Evolutionary conservation across 2,329 filamentous ascomycete genomes (phyloP), one percentile per base, ranked within the genome.

Genomic region (Stagonosporopsis vannaccii): DNA sequence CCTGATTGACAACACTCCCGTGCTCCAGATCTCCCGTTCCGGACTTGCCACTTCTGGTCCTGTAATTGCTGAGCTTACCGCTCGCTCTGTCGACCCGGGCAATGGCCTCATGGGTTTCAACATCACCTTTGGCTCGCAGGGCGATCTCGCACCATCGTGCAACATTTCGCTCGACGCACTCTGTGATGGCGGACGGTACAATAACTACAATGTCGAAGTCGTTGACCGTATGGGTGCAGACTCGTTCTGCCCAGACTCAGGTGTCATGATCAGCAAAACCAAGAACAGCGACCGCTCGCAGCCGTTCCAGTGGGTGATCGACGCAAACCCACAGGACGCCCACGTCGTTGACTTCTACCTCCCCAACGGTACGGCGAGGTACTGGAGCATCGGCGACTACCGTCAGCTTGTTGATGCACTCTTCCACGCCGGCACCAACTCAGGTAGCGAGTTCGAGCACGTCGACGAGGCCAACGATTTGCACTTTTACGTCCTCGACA

Each of bases 271-370:
- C 46, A 81, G 77, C 75, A 85, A 84, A 73, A 81, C 80, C 20
- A 84, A 82, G 68, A 75, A 81, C 54, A 59, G 52, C 17, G 79
- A 79, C 58, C 58, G 62, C 4, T 25, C 48, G 2, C 67, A 75
- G 59, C 82, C 82, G 0, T 84, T 84, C 74, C 82, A 84, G 57
- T 84, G 82, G 82, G 77, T 77, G 22, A 81, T 84, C 35, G 82
- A 84, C 58, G 82, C 82, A 2, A 83, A 84, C 65, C 82, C 82
- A 0, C 72, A 84, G 57, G 82, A 84, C 52, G 81, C 84, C 43
- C 66, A 74, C 9, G 75, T 83, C 0, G 69, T 83, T 6, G 82
- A 84, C 62, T 85, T 83, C 59, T 71, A 77, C 62, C 74, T 78
- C 0, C 82, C 82, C 1, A 79, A 83, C 47, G 82, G 82, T 22